A percentile compares a stretch with the other conserved stretches of the same genome.
Evolutionary conservation across 2,329 filamentous ascomycete species (phyloP).

Genomic region (Phoma sp.): DNA sequence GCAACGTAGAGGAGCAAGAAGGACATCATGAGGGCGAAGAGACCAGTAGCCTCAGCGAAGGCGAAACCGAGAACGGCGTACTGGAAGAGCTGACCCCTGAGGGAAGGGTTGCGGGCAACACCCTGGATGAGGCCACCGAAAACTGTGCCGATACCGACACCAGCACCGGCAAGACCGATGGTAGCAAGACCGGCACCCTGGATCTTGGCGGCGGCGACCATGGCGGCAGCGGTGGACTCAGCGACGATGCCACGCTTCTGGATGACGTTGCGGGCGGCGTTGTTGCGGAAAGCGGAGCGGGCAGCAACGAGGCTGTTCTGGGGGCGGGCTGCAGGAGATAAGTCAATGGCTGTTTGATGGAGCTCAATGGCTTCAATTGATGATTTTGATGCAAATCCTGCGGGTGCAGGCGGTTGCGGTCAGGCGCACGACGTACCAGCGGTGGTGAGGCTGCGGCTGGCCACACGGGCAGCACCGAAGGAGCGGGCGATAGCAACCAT

Average conservation of each 20-base stretch:
- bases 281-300: conserved; percentile 50
- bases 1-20: conserved; percentile 52
- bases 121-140: conserved; percentile 88
- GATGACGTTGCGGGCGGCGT: conserved; percentile 49
- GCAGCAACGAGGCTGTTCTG: conserved; percentile 48
- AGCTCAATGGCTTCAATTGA: conserved; percentile 35
- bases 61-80: conserved; percentile 96
- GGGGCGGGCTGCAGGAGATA: conserved; percentile 40
- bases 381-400: conserved; percentile 33
- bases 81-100: conserved; percentile 94
- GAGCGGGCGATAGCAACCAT: conserved; percentile 51
- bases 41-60: conserved; percentile 88
- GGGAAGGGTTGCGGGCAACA: conserved; percentile 92
- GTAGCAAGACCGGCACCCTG: conserved; percentile 65
- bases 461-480: conserved; percentile 49
- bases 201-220: conserved; percentile 52
- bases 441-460: conserved; percentile 48
- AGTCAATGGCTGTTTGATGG: conserved; percentile 44
- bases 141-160: conserved; percentile 95
- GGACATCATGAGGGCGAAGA: conserved; percentile 61
- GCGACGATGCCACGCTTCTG: conserved; percentile 51
- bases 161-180: conserved; percentile 89
- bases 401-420: conserved; percentile 38
- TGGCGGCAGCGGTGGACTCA: conserved; percentile 51
- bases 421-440: conserved; percentile 39